phyloP scores from a whole-genome alignment of 2,329 filamentous ascomycete species.

The Trichophyton rubrum region DNA sequence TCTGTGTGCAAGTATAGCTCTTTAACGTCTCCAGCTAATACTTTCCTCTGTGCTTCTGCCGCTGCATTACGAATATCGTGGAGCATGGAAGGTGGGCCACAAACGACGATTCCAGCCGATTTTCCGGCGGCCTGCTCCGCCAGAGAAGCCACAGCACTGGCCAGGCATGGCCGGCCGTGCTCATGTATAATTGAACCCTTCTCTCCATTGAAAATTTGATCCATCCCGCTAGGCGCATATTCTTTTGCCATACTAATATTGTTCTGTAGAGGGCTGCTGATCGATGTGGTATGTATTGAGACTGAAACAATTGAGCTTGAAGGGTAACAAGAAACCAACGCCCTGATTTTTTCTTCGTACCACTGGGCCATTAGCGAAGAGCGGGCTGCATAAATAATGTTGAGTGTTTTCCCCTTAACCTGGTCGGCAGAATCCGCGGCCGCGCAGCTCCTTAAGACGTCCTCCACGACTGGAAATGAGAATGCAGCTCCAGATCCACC shows the following conservation, averaged over 20 bases:
- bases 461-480: conserved; percentile 39
- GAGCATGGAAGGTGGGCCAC: conserved; percentile 36
- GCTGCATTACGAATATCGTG: conserved; percentile 38
- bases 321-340: conserved; percentile 9
- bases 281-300: conserved; percentile 17
- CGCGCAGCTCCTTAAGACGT: conserved; percentile 16
- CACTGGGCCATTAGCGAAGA: conserved; percentile 11
- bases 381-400: conserved; percentile 2
- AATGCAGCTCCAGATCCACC: conserved; percentile 47
- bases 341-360: conserved; percentile 12
- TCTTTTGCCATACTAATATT: background rate
- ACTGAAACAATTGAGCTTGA: conserved; percentile 10
- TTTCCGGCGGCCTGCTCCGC: conserved; percentile 14
- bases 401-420: background rate
- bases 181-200: background rate
- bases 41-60: conserved; percentile 30
- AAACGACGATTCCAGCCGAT: conserved; percentile 19
- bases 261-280: background rate
- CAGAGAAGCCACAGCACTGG: conserved; percentile 14
- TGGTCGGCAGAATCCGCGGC: background rate
- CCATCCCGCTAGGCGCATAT: no score
- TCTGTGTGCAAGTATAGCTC: conserved; percentile 39
- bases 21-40: conserved; percentile 22
- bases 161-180: conserved; percentile 25
- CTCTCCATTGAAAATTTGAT: background rate